Evolutionary conservation across 768 basidiomycete species (phyloP).

Genomic region (Lactarius hatsudake): DNA sequence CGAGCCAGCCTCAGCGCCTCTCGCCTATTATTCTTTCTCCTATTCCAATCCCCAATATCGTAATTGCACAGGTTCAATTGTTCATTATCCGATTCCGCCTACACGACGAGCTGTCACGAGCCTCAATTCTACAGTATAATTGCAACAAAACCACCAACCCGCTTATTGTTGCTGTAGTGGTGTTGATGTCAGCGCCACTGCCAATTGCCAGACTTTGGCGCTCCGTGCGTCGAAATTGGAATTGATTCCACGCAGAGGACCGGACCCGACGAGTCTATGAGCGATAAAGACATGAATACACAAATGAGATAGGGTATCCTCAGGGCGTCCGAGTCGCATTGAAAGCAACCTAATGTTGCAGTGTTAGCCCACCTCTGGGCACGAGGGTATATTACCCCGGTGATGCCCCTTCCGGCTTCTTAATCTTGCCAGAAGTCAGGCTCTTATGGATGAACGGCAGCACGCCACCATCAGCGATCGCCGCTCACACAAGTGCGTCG

Average conservation of each 20-base stretch:
- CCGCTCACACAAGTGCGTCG: constrained; percentile 63
- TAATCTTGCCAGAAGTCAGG: constrained; percentile 49
- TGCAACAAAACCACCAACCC: too few relatives aligned
- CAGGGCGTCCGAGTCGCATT: too few relatives aligned
- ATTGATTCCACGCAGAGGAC: background rate
- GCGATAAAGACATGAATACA: constrained; percentile 1
- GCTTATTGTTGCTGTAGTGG: too few relatives aligned
- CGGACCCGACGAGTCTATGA: background rate
- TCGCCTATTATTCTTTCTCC: background rate
- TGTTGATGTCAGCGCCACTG: too few relatives aligned
- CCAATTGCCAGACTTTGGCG: background rate
- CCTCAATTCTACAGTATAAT: too few relatives aligned
- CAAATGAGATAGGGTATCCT: too few relatives aligned
- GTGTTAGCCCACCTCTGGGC: too few relatives aligned
- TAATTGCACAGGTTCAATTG: background rate
- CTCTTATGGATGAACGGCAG: constrained; percentile 90
- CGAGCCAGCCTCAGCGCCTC: background rate
- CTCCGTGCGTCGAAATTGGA: too few relatives aligned
- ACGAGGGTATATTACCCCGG: too few relatives aligned
- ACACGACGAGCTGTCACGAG: too few relatives aligned
- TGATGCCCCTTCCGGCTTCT: constrained; percentile 23
- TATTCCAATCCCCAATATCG: background rate
- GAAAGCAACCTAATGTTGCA: too few relatives aligned
- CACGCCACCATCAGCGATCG: constrained; percentile 88
- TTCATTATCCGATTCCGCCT: background rate